Conservation (phyloP, 495 filamentous ascomycete species). For the Annulohypoxylon bovei region DNA sequence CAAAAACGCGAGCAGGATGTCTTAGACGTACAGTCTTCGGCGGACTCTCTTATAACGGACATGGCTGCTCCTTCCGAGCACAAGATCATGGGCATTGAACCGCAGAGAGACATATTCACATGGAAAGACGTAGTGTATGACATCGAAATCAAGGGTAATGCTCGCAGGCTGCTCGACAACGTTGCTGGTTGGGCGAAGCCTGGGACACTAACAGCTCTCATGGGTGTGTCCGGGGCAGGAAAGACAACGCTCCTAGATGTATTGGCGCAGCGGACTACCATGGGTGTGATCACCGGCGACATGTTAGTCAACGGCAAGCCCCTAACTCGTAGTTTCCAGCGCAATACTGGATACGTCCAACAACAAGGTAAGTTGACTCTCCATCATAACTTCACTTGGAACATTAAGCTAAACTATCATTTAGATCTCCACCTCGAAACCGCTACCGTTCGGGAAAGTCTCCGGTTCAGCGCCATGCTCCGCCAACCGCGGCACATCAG, state of each 20-base stretch:
- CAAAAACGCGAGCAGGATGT: neutral
- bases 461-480: slow-evolving; percentile 74
- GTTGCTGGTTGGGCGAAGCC: slow-evolving; percentile 11
- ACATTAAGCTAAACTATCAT: neutral
- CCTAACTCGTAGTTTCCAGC: slow-evolving; percentile 2
- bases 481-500: slow-evolving; percentile 71
- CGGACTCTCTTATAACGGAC: slow-evolving; percentile 1
- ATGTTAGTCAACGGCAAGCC: slow-evolving; percentile 12
- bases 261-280: slow-evolving; percentile 7
- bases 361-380: neutral
- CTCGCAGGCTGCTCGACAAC: slow-evolving; percentile 4
- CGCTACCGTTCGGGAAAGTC: slow-evolving; percentile 77
- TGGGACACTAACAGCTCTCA: slow-evolving; percentile 4
- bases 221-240: slow-evolving; percentile 8
- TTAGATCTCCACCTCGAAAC: slow-evolving; percentile 52
- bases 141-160: slow-evolving; percentile 1
- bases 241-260: slow-evolving; percentile 4
- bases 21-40: neutral
- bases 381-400: neutral
- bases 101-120: slow-evolving; percentile 6
- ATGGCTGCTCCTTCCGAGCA: neutral
- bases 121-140: slow-evolving; percentile 8
- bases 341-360: slow-evolving; percentile 9
- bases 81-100: neutral
- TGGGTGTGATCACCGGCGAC: slow-evolving; percentile 7